Base-by-base conservation (phyloP, 2,329 filamentous ascomycete genomes). In the Alternaria sp. region DNA sequence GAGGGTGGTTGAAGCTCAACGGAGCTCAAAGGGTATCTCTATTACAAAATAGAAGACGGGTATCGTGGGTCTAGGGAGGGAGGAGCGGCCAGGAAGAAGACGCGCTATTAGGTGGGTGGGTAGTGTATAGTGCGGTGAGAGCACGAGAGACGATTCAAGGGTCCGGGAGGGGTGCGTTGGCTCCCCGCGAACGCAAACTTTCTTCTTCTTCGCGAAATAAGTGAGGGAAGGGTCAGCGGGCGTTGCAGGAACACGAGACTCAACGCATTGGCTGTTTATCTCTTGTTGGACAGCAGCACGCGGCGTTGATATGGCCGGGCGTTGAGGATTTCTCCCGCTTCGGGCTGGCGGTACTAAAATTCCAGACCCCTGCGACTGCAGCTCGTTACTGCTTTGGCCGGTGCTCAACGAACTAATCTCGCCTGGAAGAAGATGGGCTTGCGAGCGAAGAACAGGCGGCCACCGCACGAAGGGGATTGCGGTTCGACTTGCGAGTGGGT, bases 211-310 rank as follows among this genome's bases (percentile, higher is more conserved):
- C 20, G 23, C n/a, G 45, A 37, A 64, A 9, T 59, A 41, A 55
- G n/a, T 41, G 55, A 60, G 56, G 21, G 62, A 56, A 65, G 58
- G 57, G 59, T 63, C 67, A 37, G 61, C 66, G 69, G 71, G 59
- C 60, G 63, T 62, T 65, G 53, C 45, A 72, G 69, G 66, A 63
- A 69, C 60, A 60, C 37, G 59, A 50, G 63, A 59, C 69, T 71
- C 75, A 74, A 75, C 71, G 72, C 76, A 77, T 76, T 72, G 72
- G 71, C 71, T 68, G 71, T 69, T 71, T 75, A 76, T 77, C 70
- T 65, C 68, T 72, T 65, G 68, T 63, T 68, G 64, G 66, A 70
- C 58, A 69, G 66, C 64, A 67, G 65, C 65, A 58, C 61, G 63
- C 49, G 58, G 63, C 59, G 66, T 58, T 60, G 61, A 47, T 64